Evolutionary conservation across 2,329 filamentous ascomycete species (phyloP).

Genomic region (Cercospora brassicicola): DNA sequence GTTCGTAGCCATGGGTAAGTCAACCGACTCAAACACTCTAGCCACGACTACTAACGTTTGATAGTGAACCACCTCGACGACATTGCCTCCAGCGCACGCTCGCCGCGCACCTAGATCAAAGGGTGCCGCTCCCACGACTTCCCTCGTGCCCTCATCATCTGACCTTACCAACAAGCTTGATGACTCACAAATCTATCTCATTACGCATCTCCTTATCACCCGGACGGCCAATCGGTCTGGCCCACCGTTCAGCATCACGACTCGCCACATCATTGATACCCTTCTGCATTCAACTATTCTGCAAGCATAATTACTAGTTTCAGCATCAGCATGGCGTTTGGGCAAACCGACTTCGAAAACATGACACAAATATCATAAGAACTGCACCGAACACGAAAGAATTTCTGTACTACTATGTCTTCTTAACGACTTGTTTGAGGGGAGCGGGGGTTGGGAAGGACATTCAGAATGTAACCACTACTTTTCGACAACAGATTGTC

Average conservation of each 20-base stretch:
- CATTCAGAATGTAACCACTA: neutral
- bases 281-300: neutral
- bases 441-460: neutral
- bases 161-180: neutral
- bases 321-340: neutral
- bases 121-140: neutral
- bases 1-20: conserved; percentile 79
- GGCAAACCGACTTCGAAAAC: neutral
- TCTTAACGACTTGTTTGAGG: neutral
- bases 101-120: conserved; percentile 25
- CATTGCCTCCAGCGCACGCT: conserved; percentile 29
- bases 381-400: neutral
- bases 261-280: conserved; percentile 5
- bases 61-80: conserved; percentile 32
- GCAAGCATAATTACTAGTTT: neutral
- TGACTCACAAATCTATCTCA: conserved; percentile 1
- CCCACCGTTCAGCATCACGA: neutral
- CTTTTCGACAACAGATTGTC: neutral
- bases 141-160: neutral
- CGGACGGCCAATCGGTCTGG: neutral
- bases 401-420: neutral
- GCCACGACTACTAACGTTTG: neutral
- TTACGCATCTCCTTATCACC: neutral
- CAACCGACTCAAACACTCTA: neutral
- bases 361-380: neutral